Evolutionary conservation across 345 rosid genomes (phyloP), one percentile per base, ranked within the genome.

Genomic region (Rhodamnia rubescens): DNA sequence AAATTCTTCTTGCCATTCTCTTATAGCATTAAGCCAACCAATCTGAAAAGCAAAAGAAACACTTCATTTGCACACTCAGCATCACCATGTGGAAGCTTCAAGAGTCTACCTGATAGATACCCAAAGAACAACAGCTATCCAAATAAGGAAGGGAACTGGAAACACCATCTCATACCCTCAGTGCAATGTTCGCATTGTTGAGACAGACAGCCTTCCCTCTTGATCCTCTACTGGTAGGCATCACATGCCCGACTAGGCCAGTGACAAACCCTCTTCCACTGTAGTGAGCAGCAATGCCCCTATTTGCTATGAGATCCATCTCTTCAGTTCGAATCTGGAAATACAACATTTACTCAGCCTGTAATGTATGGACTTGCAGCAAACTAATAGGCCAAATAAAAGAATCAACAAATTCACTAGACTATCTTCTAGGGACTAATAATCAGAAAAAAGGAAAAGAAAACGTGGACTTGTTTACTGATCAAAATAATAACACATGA

Each of bases 1-100:
- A 84, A 97, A 97, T 91, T 97, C 98, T 85, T 97, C 98, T 93
- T 97, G 99, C 99, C 99, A 97, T 90, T 97, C 98, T 87, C 99
- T 95, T 84, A 95, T 97, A 83, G 98, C 99, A 88, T 96, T 97
- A 59, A 97, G 96, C 99, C 99, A 97, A 84, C 99, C 94, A 88
- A 95, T 85, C 98, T 95, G 91, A 82, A 86, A 89, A 88, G 88
- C 86, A 86, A 85, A 88, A 40, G 44, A 47, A 74, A 78, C 80
- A 69, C 26, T 18, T 69, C 24, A 69, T 69, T 69, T 22, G 47
- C 80, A 69, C 80, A 36, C 47, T 69, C 36, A 18, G 80, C 80
- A 69, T 82, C 59, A 29, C 26, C 59, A 29, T 16, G 15, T 20
- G 84, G 42, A 82, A 82, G n/a, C 57, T 53, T 55, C 40, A 82